A percentile compares a stretch with the other conserved stretches of the same genome.
These are phyloP conservation scores for Madurella fahalii DNA, from an alignment of 2,329 filamentous ascomycete species.

Conservation along the genomic window DNA sequence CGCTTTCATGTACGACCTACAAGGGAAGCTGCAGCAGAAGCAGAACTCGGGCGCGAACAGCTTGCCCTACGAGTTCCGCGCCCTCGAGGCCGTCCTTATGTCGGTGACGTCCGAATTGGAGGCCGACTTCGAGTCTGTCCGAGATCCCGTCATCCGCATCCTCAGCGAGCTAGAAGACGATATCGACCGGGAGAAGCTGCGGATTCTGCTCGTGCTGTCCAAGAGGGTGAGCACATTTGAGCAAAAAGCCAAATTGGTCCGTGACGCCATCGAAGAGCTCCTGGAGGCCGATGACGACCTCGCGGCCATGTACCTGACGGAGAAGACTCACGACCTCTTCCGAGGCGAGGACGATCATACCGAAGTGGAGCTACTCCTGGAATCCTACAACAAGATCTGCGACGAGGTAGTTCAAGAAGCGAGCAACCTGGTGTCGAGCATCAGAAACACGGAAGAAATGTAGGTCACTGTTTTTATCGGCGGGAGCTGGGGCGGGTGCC, in stretches of 20 bases:
- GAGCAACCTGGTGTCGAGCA: conserved; percentile 86
- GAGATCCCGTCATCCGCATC: conserved; percentile 86
- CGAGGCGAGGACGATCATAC: conserved; percentile 38
- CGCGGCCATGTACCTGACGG: conserved; percentile 89
- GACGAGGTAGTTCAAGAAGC: conserved; percentile 97
- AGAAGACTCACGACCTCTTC: conserved; percentile 55
- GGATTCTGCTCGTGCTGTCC: conserved; percentile 85
- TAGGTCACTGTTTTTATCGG: conserved; percentile 46
- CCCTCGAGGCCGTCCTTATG: conserved; percentile 89
- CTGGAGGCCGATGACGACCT: conserved; percentile 95
- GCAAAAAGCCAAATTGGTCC: conserved; percentile 89
- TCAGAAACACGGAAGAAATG: conserved; percentile 98
- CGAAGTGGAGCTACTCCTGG: conserved; percentile 92
- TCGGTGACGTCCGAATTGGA: conserved; percentile 90
- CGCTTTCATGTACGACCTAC: conserved; percentile 95
- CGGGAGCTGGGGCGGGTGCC: background rate
- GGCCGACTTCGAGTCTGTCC: conserved; percentile 88
- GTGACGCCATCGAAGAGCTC: conserved; percentile 91
- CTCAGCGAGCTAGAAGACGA: conserved; percentile 91
- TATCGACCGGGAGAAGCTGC: conserved; percentile 89
- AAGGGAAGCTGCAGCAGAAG: conserved; percentile 86
- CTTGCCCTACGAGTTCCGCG: conserved; percentile 92
- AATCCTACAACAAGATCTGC: conserved; percentile 96
- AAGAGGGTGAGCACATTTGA: conserved; percentile 97
- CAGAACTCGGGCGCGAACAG: conserved; percentile 55